Evolutionary conservation across 805 yeast species (phyloP).

Genomic region (Candida easanensis): DNA sequence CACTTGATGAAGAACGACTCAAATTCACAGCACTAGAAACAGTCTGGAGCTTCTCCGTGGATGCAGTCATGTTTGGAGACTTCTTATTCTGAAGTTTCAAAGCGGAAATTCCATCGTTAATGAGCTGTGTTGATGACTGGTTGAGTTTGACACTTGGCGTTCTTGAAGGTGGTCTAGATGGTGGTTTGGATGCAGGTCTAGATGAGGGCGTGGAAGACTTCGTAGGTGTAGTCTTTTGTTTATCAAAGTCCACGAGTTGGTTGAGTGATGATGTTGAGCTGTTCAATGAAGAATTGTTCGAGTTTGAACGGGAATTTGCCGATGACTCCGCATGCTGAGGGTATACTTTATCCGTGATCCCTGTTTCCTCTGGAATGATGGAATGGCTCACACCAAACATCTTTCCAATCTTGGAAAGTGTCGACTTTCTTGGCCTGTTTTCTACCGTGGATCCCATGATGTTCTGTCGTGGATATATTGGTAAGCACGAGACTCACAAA

Average conservation of each 20-base stretch:
- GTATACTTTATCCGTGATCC: not conserved
- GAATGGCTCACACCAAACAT: constrained; percentile 24
- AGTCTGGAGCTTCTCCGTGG: constrained; percentile 8
- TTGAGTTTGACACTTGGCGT: constrained; percentile 13
- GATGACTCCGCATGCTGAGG: not conserved
- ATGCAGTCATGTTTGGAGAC: constrained; percentile 11
- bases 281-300: constrained; percentile 13
- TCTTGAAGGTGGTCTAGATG: constrained; percentile 20
- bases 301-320: constrained; percentile 7
- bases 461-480: not conserved
- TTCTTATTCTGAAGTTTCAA: constrained; percentile 11
- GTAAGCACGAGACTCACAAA: too few relatives aligned
- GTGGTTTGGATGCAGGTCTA: constrained; percentile 16
- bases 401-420: constrained; percentile 30
- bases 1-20: constrained; percentile 24
- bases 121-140: not conserved
- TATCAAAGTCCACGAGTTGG: constrained; percentile 9
- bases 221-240: constrained; percentile 9
- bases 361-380: constrained; percentile 11
- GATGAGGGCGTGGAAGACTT: constrained; percentile 3
- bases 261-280: constrained; percentile 17
- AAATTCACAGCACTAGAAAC: constrained; percentile 15
- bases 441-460: constrained; percentile 13
- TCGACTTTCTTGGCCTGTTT: constrained; percentile 26
- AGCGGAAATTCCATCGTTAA: constrained; percentile 8